Evolutionary conservation across 805 yeast species (phyloP), one percentile per base, ranked within the genome.

Genomic region (Candida ascalaphidarum): DNA sequence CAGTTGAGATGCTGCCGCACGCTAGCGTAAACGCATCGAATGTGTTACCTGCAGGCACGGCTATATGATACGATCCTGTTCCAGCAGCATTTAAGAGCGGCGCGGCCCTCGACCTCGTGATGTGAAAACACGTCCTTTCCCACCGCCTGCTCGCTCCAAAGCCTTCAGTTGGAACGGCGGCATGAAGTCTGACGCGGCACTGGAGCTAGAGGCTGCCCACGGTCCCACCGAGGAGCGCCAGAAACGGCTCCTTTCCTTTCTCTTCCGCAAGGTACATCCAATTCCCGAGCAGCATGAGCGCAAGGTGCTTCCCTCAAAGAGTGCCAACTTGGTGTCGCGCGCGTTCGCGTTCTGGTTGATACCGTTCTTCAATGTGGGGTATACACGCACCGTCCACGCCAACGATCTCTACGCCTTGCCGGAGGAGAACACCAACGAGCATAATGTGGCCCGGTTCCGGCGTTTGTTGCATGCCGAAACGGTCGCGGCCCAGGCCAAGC

Each of bases 291-390:
- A 35, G 10, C 29, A 25, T 11, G 42, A 37, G 26, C 22, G 44
- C 12, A n/a, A 2, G 9, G 14, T 14, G 11, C 33, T 17, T 14
- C 35, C 35, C 22, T 25, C 27, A 13, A 18, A 20, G 2, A 27
- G 14, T 14, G 30, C 35, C 11, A 40, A 34, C 21, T 32, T 39
- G 9, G 10, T 40, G 11, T 31, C 35, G 22, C 28, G 33, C 32
- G 18, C 39, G 5, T 39, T 42, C 30, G 41, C 43, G 25, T 37
- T 37, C 36, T 45, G 50, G 48, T 21, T 45, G 7, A 11, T 33
- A 4, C 50, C 50, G 1, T 28, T 45, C n/a, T 17, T 41, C 32
- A 28, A 23, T 9, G 31, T 28, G 4, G 50, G 50, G 2, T 45
- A 45, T 27, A 37, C 34, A 23, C 29, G 50, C 11, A 45, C 48